Conservation (phyloP, 179 eudicot genomes). For the Camellia oleifera region DNA sequence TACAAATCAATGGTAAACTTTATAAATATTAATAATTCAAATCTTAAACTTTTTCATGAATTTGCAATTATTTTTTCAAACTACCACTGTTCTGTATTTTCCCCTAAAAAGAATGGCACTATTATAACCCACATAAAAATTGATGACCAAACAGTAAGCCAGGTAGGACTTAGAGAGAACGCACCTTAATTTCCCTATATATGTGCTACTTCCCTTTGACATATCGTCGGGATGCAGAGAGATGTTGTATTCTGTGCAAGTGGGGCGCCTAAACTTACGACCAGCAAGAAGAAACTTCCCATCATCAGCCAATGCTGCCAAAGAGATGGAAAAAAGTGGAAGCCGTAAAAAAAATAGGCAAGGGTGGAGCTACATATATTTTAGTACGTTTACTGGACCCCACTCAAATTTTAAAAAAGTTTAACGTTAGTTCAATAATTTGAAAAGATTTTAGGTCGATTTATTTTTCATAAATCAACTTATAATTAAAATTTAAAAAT, state of each 20-base stretch:
- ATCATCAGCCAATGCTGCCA: constrained; percentile 64
- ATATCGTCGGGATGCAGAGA: constrained; percentile 71
- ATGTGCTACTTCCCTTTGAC: constrained; percentile 66
- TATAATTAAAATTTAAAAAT: too few species aligned
- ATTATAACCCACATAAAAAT: neutral
- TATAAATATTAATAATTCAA: too few species aligned
- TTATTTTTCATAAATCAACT: too few species aligned
- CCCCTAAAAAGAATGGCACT: neutral
- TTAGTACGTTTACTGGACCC: too few species aligned
- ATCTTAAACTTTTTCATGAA: too few species aligned
- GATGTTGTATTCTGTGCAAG: constrained; percentile 77
- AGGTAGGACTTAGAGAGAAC: neutral
- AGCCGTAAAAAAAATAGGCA: neutral
- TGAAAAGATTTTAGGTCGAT: too few species aligned
- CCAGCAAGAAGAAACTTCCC: constrained; percentile 94
- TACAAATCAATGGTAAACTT: too few species aligned
- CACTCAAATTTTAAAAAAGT: too few species aligned
- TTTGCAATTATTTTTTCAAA: too few species aligned
- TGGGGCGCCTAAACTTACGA: constrained; percentile 66
- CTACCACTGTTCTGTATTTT: too few species aligned
- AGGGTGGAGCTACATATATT: too few species aligned
- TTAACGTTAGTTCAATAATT: too few species aligned
- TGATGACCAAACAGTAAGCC: neutral
- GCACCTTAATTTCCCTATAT: constrained; percentile 85
- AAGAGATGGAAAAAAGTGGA: constrained; percentile 13